phyloP scores from a whole-genome alignment of 2,329 filamentous ascomycete genomes.

The Setomelanomma holmii region DNA sequence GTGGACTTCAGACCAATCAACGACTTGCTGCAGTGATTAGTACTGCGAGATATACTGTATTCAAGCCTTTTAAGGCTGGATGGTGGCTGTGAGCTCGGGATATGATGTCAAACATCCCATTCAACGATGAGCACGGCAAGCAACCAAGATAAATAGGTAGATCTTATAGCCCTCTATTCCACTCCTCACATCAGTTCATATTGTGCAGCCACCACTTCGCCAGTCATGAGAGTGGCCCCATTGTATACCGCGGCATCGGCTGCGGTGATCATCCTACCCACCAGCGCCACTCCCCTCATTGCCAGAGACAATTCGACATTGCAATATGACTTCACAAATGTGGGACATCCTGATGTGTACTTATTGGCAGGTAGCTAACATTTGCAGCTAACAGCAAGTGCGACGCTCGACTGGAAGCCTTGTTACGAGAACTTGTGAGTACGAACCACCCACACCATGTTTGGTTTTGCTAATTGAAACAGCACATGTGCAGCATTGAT shows the following conservation, averaged over 20 bases:
- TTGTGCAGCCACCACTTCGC: neutral
- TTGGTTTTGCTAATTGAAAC: neutral
- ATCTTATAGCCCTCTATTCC: neutral
- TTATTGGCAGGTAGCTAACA: neutral
- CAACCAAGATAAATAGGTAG: neutral
- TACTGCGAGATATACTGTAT: neutral
- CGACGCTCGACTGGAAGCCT: neutral
- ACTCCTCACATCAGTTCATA: neutral
- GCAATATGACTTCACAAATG: neutral
- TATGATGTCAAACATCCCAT: neutral
- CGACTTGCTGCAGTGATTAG: neutral
- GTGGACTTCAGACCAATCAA: neutral
- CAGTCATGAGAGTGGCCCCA: neutral
- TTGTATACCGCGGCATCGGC: neutral
- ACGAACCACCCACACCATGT: neutral
- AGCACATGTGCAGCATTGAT: conserved; percentile 21
- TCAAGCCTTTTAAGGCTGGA: neutral
- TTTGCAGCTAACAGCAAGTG: neutral
- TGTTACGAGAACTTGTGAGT: conserved; percentile 4
- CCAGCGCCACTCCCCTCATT: neutral
- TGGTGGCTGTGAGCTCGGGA: neutral
- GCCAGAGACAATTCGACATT: neutral
- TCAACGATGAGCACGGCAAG: neutral
- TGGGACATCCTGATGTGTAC: neutral
- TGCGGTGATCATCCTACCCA: neutral